These are phyloP conservation scores for Arthroderma sp. DNA, from an alignment of 2,329 filamentous ascomycete species.

Conservation along the genomic window DNA sequence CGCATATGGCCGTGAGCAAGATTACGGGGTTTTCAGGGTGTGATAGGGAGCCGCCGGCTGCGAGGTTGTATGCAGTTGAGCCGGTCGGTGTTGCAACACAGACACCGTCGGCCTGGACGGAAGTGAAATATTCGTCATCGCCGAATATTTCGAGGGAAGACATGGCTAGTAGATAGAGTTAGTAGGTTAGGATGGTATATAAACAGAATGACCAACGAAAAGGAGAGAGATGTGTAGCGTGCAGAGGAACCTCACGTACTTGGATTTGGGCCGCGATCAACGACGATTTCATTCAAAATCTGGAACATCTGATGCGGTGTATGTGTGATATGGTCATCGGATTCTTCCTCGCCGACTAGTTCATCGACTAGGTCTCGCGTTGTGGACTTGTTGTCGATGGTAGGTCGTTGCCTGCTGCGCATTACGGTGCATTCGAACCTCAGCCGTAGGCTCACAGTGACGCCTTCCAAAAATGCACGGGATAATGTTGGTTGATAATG, in stretches of 20 bases:
- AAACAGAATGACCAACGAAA: not conserved
- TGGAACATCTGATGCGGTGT: constrained; percentile 71
- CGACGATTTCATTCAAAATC: constrained; percentile 92
- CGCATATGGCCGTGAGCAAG: constrained; percentile 86
- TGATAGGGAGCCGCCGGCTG: constrained; percentile 80
- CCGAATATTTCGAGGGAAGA: constrained; percentile 84
- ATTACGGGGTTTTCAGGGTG: constrained; percentile 84
- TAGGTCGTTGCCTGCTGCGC: constrained; percentile 41
- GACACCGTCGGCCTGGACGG: constrained; percentile 89
- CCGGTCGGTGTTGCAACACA: constrained; percentile 89
- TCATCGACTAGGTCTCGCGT: constrained; percentile 71
- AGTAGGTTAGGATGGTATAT: not conserved
- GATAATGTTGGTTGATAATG: constrained; percentile 56
- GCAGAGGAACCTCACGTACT: constrained; percentile 43
- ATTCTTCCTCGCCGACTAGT: constrained; percentile 64
- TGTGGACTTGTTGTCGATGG: constrained; percentile 13
- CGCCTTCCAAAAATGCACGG: constrained; percentile 63
- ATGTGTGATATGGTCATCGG: constrained; percentile 74
- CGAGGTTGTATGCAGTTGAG: constrained; percentile 90
- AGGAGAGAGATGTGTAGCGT: not conserved
- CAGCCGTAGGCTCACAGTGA: constrained; percentile 74
- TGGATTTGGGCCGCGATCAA: constrained; percentile 85
- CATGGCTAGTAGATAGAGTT: constrained; percentile 49
- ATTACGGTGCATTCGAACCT: constrained; percentile 91
- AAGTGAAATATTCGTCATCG: constrained; percentile 77